Conservation (phyloP, 1,284 basidiomycete species). For the Papiliotrema flavescens region DNA sequence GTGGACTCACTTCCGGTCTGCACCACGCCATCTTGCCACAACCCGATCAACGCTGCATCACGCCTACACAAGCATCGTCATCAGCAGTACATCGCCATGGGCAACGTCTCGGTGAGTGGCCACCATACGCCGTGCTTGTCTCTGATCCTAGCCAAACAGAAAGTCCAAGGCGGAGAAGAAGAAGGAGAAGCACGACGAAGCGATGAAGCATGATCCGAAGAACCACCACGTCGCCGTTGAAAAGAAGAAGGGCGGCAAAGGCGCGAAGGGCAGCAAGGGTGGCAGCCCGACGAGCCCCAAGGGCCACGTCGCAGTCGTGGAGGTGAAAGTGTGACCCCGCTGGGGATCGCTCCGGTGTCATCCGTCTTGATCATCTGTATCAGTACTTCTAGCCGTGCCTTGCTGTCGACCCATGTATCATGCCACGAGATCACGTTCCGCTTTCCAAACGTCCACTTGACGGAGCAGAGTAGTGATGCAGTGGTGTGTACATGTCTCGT, state of each 20-base stretch:
- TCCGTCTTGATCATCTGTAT: background rate
- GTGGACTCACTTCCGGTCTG: too few species aligned
- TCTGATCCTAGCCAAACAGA: background rate
- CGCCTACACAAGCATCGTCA: background rate
- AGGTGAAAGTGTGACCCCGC: background rate
- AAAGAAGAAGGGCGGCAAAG: conserved; percentile 3
- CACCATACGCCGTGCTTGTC: background rate
- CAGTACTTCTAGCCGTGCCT: too few species aligned
- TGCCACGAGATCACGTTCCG: too few species aligned
- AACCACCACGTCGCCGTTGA: conserved; percentile 10
- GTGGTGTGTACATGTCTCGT: conserved; percentile 1
- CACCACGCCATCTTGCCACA: too few species aligned
- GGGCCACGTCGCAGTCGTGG: background rate
- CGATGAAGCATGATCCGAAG: conserved; percentile 6
- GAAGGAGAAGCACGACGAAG: background rate
- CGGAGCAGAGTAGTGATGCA: too few species aligned
- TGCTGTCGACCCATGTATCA: too few species aligned
- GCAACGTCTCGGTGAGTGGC: background rate
- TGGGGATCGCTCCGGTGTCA: background rate
- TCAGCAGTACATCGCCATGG: background rate
- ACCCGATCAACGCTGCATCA: too few species aligned
- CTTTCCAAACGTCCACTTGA: too few species aligned
- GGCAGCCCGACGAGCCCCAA: background rate
- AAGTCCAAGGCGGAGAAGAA: conserved; percentile 17
- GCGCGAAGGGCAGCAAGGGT: conserved; percentile 2